phyloP scores from a whole-genome alignment of 1,284 basidiomycete species.

The Papiliotrema flavescens region DNA sequence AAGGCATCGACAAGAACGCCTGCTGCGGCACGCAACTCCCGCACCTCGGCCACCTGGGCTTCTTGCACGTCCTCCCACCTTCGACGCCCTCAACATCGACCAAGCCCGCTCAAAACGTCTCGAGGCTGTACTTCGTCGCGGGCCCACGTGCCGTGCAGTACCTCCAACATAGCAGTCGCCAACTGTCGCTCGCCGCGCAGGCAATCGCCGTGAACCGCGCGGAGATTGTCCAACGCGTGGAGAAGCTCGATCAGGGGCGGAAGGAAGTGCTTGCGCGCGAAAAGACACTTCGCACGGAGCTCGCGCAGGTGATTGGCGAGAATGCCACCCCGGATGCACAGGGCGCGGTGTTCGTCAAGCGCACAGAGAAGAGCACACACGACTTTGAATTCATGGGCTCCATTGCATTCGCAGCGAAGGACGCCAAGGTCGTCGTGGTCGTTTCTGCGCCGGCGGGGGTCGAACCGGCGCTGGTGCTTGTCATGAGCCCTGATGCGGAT shows the following conservation, averaged over 20 bases:
- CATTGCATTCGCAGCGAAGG: constrained; percentile 51
- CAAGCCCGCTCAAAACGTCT: constrained; percentile 55
- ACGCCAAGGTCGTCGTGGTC: constrained; percentile 58
- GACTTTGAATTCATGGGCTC: constrained; percentile 41
- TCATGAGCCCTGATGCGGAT: constrained; percentile 60
- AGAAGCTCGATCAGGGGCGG: constrained; percentile 56
- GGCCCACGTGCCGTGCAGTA: constrained; percentile 68
- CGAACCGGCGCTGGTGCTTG: constrained; percentile 54
- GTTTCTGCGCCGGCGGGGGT: constrained; percentile 27
- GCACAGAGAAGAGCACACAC: constrained; percentile 29
- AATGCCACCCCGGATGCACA: constrained; percentile 49
- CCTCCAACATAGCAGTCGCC: constrained; percentile 57
- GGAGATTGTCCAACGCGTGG: constrained; percentile 61
- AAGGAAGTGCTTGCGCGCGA: constrained; percentile 61
- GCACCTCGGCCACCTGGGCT: constrained; percentile 32
- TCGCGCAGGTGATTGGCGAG: constrained; percentile 59
- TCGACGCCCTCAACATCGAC: constrained; percentile 51
- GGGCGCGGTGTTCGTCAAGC: constrained; percentile 6
- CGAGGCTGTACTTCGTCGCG: constrained; percentile 73
- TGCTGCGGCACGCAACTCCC: constrained; percentile 78
- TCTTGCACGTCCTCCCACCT: constrained; percentile 47
- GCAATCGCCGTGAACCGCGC: constrained; percentile 54
- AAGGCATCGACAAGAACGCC: constrained; percentile 71
- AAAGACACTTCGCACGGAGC: constrained; percentile 63
- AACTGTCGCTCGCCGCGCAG: constrained; percentile 58